Percentiles rank a stretch among this genome's conserved stretches.
These are phyloP conservation scores for Syncephalis fuscata DNA, from an alignment of 371 early-diverging fungal species.

Conservation along the genomic window DNA sequence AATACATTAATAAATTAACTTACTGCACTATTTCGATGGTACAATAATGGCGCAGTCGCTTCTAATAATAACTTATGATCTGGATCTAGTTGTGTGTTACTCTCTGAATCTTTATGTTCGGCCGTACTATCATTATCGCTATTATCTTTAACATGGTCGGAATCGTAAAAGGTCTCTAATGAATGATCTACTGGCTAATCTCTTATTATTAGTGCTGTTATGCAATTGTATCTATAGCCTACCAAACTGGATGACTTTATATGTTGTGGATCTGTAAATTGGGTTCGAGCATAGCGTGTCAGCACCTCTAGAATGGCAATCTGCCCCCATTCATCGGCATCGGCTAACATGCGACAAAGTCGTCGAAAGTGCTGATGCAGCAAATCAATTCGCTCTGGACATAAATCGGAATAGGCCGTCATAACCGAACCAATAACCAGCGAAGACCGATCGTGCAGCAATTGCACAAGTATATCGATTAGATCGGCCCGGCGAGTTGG, in stretches of 20 bases:
- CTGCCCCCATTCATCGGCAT: conserved; percentile 92
- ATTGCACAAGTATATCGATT: conserved; percentile 49
- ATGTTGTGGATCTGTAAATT: too few relatives aligned
- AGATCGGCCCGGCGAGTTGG: conserved; percentile 52
- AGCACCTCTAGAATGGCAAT: conserved; percentile 66
- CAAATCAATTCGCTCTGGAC: conserved; percentile 67
- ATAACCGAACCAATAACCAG: conserved; percentile 77
- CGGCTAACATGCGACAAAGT: conserved; percentile 64
- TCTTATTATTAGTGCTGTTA: too few relatives aligned
- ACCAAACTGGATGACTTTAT: too few relatives aligned
- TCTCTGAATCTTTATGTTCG: conserved; percentile 12
- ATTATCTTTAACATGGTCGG: too few relatives aligned
- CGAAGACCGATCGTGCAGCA: conserved; percentile 72
- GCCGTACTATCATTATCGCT: conserved; percentile 20
- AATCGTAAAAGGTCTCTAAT: too few relatives aligned
- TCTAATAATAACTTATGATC: conserved; percentile 62
- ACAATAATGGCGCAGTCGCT: conserved; percentile 57
- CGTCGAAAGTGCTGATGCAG: conserved; percentile 82
- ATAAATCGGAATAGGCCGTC: conserved; percentile 70
- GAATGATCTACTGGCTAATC: too few relatives aligned
- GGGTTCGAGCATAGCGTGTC: conserved; percentile 49
- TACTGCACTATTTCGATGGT: conserved; percentile 74
- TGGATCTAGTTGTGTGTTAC: conserved; percentile 34
- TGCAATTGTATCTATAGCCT: too few relatives aligned
- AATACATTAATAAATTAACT: conserved; percentile 2